phyloP scores from a whole-genome alignment of 2,329 filamentous ascomycete species.

The Ceratocystis colombiana region DNA sequence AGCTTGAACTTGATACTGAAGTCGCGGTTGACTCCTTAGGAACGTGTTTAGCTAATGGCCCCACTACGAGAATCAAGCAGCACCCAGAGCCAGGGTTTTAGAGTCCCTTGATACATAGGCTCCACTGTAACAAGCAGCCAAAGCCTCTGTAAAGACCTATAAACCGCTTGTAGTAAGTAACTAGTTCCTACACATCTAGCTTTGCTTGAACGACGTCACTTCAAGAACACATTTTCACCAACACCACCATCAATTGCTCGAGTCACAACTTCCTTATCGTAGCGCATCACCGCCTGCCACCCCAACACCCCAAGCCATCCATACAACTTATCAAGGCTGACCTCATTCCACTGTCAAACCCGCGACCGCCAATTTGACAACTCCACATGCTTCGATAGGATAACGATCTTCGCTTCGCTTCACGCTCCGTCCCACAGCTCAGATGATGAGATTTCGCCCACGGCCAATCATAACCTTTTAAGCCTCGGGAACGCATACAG shows the following conservation, averaged over 20 bases:
- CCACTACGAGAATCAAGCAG: not conserved
- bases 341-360: not conserved
- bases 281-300: not conserved
- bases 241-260: not conserved
- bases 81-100: not conserved
- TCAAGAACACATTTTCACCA: constrained; percentile 7
- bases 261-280: not conserved
- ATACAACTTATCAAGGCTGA: not conserved
- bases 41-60: constrained; percentile 3
- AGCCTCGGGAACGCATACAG: constrained; percentile 6
- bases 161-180: not conserved
- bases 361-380: not conserved
- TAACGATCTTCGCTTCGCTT: not conserved
- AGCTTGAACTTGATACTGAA: not conserved
- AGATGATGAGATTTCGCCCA: constrained; percentile 1
- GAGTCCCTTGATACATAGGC: not conserved
- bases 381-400: constrained; percentile 8
- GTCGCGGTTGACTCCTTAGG: not conserved
- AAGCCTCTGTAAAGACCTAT: constrained; percentile 4
- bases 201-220: not conserved
- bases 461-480: not conserved
- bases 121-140: not conserved
- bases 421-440: not conserved
- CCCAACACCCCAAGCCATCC: not conserved
- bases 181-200: not conserved